Evolutionary conservation across 192 early-diverging fungal genomes (phyloP).

Genomic region (Helicostylum pulchrum): DNA sequence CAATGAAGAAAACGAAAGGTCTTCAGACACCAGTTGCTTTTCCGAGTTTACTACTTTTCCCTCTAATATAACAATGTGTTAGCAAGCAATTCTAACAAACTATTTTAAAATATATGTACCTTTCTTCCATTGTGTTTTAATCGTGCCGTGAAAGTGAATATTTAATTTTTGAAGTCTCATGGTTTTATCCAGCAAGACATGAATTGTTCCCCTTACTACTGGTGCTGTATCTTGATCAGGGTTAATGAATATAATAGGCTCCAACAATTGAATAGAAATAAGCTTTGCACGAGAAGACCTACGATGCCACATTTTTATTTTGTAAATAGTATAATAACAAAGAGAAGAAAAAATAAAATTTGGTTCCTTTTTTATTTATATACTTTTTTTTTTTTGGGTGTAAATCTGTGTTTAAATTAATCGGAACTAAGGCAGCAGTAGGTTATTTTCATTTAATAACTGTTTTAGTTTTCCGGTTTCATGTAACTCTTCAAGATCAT

Average conservation of each 20-base stretch:
- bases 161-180: neutral
- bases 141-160: neutral
- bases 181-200: neutral
- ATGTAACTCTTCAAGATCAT: constrained; percentile 5
- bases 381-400: too few relatives aligned
- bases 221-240: constrained; percentile 4
- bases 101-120: too few relatives aligned
- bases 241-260: constrained; percentile 14
- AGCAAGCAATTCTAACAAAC: too few relatives aligned
- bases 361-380: neutral
- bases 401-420: too few relatives aligned
- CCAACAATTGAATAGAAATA: constrained; percentile 5
- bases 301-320: constrained; percentile 3
- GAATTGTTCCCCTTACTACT: constrained; percentile 10
- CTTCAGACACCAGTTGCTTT: neutral
- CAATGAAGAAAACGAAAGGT: neutral
- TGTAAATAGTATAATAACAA: neutral
- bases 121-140: constrained; percentile 8
- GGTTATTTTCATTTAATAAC: too few relatives aligned
- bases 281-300: neutral
- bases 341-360: neutral
- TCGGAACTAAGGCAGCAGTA: too few relatives aligned
- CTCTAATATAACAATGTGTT: too few relatives aligned
- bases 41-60: neutral
- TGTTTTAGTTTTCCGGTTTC: neutral